phyloP scores from a whole-genome alignment of 2,329 filamentous ascomycete genomes.

The Fusarium sp. region DNA sequence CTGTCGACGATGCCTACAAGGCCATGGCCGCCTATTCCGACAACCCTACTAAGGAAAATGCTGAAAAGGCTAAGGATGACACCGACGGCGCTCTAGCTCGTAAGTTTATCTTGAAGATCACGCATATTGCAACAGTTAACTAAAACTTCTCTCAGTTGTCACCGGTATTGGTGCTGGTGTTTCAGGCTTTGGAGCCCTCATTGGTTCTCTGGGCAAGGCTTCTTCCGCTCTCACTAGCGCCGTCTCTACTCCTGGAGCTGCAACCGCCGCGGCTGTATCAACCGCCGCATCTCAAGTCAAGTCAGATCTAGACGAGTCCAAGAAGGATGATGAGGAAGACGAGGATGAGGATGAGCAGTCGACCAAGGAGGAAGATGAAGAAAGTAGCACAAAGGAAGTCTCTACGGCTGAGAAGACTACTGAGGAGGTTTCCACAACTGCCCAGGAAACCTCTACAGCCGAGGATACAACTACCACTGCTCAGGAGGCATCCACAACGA shows the following conservation, averaged over 20 bases:
- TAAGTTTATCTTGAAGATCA: not conserved
- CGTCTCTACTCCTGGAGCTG: constrained; percentile 13
- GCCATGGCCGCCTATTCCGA: not conserved
- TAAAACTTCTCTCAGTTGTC: not conserved
- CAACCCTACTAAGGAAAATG: constrained; percentile 14
- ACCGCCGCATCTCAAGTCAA: constrained; percentile 9
- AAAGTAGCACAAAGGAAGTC: not conserved
- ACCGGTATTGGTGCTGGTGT: constrained; percentile 1
- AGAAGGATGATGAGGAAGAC: constrained; percentile 1
- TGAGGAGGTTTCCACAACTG: not conserved
- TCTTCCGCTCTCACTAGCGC: not conserved
- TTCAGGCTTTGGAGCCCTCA: constrained; percentile 6
- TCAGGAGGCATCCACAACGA: not conserved
- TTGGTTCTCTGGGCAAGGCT: constrained; percentile 3
- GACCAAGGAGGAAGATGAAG: not conserved
- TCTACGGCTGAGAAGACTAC: not conserved
- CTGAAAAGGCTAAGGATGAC: constrained; percentile 10
- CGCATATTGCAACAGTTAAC: not conserved
- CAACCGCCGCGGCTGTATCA: constrained; percentile 6
- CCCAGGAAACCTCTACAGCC: not conserved
- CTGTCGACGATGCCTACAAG: constrained; percentile 1
- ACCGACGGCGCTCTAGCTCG: constrained; percentile 1
- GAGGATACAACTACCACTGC: not conserved
- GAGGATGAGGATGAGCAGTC: not conserved
- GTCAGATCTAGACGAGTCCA: constrained; percentile 2